Conservation (phyloP, 257 asterid genomes). For the Eucommia ulmoides region DNA sequence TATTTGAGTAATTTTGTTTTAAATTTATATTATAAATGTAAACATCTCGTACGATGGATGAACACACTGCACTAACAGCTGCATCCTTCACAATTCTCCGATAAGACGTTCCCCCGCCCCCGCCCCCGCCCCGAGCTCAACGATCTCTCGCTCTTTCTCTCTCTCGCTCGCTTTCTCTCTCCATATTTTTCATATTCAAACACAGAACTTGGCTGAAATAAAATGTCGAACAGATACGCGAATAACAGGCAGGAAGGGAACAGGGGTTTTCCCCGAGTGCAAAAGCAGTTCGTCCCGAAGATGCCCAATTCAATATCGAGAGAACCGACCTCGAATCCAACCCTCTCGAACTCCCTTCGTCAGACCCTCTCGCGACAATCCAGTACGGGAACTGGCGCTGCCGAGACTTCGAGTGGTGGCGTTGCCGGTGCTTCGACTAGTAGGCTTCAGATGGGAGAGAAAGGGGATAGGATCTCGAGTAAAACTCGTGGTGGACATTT, state of each 20-base stretch:
- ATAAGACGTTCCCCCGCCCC: no score
- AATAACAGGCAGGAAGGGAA: conserved; percentile 19
- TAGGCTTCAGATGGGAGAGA: conserved; percentile 33
- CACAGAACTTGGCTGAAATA: no score
- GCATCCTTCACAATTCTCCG: no score
- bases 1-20: no score
- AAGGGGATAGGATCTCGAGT: conserved; percentile 35
- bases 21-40: no score
- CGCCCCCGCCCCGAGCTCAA: no score
- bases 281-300: conserved; percentile 38
- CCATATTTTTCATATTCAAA: no score
- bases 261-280: conserved; percentile 30
- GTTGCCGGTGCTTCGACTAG: conserved; percentile 17
- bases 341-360: conserved; percentile 41
- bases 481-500: conserved; percentile 35
- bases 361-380: conserved; percentile 3
- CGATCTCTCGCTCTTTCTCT: no score
- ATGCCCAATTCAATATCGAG: not conserved
- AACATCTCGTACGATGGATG: no score
- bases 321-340: conserved; percentile 1
- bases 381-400: conserved; percentile 15
- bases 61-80: no score
- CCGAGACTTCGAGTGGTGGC: conserved; percentile 1
- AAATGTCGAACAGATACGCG: conserved; percentile 54
- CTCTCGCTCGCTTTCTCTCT: no score